A percentile compares a stretch with the other conserved stretches of the same genome.
Evolutionary conservation across 2,329 filamentous ascomycete genomes (phyloP).

Genomic region (Mycosphaerella sp.): DNA sequence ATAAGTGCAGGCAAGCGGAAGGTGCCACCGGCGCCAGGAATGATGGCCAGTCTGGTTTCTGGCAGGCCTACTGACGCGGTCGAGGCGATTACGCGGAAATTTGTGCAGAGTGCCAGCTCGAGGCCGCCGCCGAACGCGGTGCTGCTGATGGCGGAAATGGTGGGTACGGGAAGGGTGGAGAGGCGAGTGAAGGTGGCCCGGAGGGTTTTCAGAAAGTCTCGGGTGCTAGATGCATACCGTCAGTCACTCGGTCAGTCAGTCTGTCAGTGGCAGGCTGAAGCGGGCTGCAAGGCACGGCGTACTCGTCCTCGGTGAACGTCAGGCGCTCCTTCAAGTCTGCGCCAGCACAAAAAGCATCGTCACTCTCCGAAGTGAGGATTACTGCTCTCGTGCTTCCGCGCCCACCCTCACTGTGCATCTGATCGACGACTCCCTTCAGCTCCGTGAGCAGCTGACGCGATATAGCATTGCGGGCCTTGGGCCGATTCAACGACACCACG

Average conservation of each 20-base stretch:
- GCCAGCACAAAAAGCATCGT: slow-evolving; percentile 85
- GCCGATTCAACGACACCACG: slow-evolving; percentile 80
- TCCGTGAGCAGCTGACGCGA: slow-evolving; percentile 69
- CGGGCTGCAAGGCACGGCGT: slow-evolving; percentile 27
- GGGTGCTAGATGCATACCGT: slow-evolving; percentile 52
- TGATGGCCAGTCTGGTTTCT: slow-evolving; percentile 87
- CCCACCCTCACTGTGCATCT: slow-evolving; percentile 55
- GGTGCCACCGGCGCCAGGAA: slow-evolving; percentile 90
- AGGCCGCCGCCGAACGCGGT: slow-evolving; percentile 87
- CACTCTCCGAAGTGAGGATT: slow-evolving; percentile 77
- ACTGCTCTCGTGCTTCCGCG: slow-evolving; percentile 66
- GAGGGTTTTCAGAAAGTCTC: slow-evolving; percentile 69
- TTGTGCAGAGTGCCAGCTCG: slow-evolving; percentile 82
- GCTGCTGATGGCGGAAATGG: slow-evolving; percentile 80
- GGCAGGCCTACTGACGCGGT: slow-evolving; percentile 75
- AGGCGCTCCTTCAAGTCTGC: slow-evolving; percentile 88
- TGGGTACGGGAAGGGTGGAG: slow-evolving; percentile 73
- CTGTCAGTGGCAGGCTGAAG: not conserved
- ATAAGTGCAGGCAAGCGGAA: slow-evolving; percentile 78
- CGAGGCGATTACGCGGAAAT: slow-evolving; percentile 80
- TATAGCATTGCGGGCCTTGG: slow-evolving; percentile 81
- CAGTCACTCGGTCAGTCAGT: not conserved
- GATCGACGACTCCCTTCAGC: slow-evolving; percentile 65
- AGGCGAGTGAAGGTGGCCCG: slow-evolving; percentile 69
- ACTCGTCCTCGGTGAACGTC: slow-evolving; percentile 74